Percentiles rank a stretch among this genome's conserved stretches.
These are phyloP conservation scores for Cyphellophora europaea DNA, from an alignment of 2,329 filamentous ascomycete species.

Conservation along the genomic window DNA sequence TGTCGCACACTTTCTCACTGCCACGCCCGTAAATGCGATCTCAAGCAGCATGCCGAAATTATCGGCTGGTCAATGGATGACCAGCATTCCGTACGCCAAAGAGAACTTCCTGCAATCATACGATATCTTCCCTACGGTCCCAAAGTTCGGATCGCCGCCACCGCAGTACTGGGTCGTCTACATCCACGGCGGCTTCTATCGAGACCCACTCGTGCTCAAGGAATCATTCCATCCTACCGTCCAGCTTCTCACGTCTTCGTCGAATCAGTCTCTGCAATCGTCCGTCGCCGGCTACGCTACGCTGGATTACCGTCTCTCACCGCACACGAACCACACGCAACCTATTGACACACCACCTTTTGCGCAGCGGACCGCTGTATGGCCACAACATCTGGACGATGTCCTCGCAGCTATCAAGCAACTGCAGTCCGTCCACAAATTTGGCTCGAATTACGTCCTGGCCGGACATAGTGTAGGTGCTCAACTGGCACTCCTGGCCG, in stretches of 20 bases:
- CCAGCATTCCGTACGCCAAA: no score
- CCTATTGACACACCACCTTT: conserved; percentile 20
- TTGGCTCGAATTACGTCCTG: conserved; percentile 33
- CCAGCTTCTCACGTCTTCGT: conserved; percentile 20
- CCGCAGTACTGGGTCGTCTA: conserved; percentile 21
- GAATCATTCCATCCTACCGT: conserved; percentile 26
- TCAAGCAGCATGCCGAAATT: no score
- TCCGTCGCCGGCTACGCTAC: conserved; percentile 32
- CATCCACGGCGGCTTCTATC: conserved; percentile 41
- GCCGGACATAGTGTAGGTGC: conserved; percentile 39
- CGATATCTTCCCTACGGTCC: no score
- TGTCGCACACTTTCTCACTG: no score
- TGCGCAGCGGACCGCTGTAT: conserved; percentile 27
- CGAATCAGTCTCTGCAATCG: neutral
- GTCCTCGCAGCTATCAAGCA: conserved; percentile 30
- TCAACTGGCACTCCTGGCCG: conserved; percentile 34
- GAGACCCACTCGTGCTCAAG: conserved; percentile 32
- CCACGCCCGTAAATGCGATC: no score
- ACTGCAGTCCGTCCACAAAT: conserved; percentile 30
- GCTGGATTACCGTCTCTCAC: conserved; percentile 36
- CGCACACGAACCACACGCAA: conserved; percentile 29
- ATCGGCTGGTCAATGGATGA: no score
- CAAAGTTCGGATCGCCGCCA: no score
- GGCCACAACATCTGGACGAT: conserved; percentile 37
- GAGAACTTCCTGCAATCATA: no score